Base-by-base conservation (phyloP, 2,329 filamentous ascomycete genomes). In the Ceratocystis cubensis region DNA sequence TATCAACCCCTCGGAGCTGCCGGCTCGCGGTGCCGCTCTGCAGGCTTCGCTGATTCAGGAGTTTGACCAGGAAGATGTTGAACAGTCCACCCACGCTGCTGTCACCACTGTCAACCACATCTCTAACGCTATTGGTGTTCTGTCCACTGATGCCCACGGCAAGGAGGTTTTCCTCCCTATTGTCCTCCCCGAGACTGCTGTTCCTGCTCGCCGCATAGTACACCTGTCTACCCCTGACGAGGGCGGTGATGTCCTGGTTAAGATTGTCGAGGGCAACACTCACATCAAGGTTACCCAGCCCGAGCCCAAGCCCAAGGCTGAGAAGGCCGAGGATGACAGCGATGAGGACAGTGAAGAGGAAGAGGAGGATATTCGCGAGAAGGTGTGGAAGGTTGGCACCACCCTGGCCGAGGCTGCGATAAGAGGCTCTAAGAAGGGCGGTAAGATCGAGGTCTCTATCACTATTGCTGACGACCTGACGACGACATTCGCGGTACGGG, bases 21-120 rank as follows among this genome's bases (percentile, higher is more conserved):
- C 88, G 72, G 88, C 89, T 69, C 87, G 94, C 70, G 94, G 94
- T 74, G 94, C 94, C 69, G 93, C 94, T 41, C 91, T 99, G 72
- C 94, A 99, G 79, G 94, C 94, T 46, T 95, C 88, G 69, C 81
- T 99, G 70, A 91, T 99, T 75, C 87, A 92, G 76, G 93, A 96
- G 76, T 99, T 96, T 77, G 94, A 99, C 72, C 82, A 85, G 71
- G 87, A 91, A 71, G 93, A 97, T 74, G 95, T 99, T 71, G 89
- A 95, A 75, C 92, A 96, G 81, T 96, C 90, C 69, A 96, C 91
- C 61, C 93, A 99, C 80, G 88, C 94, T 64, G 90, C 91, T 74
- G 91, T 99, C 70, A 96, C 93, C 44, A 93, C 92, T 17, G 91
- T 95, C 64, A 91, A 91, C 72, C 94, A 99, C 79, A 86, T 96